Evolutionary conservation across 257 asterid genomes (phyloP), one percentile per base, ranked within the genome.

Genomic region (Fraxinus cuspidata): DNA sequence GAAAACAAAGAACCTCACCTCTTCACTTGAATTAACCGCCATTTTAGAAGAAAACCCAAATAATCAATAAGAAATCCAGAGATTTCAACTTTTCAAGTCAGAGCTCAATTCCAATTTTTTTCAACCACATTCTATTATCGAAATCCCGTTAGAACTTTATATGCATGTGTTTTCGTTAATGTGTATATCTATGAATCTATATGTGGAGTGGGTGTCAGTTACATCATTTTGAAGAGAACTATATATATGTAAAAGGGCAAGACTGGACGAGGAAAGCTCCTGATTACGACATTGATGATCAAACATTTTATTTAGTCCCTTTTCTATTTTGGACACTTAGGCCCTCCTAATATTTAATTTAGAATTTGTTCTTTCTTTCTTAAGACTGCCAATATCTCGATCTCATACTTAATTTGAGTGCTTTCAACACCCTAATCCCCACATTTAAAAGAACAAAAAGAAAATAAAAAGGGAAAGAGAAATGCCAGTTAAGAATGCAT

Each of bases 11-110:
- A 21, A 75, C 58, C 72, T 74, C 75, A 84, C 86, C 83, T 82
- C 82, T 38, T 75, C 78, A 72, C 71, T 60, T 19, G 88, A 81
- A 69, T 84, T 80, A 65, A 80, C 85, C 72, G 82, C 73, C 90
- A 86, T 86, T 73, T 77, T 38, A 31, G 77, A 18, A 76, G 21
- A 44, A 56, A 74, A 32, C 47, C 12, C 42, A 2, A 38, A 38
- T 2, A 38, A 68, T 51, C 13, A 7, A 68, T 49, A 51, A 28
- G 37, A 70, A 23, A 9, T 44, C 9, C 23, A 76, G 23, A 56
- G 66, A 56, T n/a, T n/a, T n/a, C n/a, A n/a, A n/a, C n/a, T n/a
- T 56, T 56, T 21, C 38, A 73, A 49, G 73, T 71, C 78, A 76
- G 60, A 70, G 56, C 13, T 66, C 4, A 40, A 31, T 67, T 16